A percentile compares a stretch with the other conserved stretches of the same genome.
Conservation (phyloP, 225 moss, liverwort and hornwort genomes). For the Pseudisothecium myosuroides region DNA sequence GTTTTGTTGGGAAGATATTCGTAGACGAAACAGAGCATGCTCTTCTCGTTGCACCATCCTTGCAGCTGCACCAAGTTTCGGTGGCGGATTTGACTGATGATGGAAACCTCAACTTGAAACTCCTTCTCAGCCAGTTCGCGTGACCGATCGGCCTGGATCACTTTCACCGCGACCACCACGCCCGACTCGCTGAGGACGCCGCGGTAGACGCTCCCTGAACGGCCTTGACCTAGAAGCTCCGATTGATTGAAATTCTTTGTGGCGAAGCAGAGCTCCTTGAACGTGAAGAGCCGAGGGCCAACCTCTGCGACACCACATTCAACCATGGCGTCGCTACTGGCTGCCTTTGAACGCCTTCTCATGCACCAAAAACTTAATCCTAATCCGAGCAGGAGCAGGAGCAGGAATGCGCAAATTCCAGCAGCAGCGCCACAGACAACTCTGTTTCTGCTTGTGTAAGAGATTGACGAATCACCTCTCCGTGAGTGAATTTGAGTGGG, state of each 20-base stretch:
- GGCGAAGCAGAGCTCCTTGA: constrained; percentile 39
- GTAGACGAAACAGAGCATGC: constrained; percentile 26
- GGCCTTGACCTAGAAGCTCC: constrained; percentile 35
- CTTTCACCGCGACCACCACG: constrained; percentile 43
- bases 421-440: not conserved
- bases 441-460: not conserved
- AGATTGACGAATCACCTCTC: not conserved
- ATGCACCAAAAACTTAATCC: not conserved
- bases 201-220: constrained; percentile 69
- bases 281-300: constrained; percentile 28
- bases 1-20: constrained; percentile 32
- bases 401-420: not conserved
- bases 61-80: constrained; percentile 45
- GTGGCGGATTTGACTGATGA: constrained; percentile 26
- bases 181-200: constrained; percentile 32
- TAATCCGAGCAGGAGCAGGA: not conserved
- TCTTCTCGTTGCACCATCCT: constrained; percentile 59
- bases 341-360: not conserved
- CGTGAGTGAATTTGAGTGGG: not conserved
- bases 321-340: not conserved
- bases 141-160: constrained; percentile 30
- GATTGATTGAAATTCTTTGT: constrained; percentile 41
- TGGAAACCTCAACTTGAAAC: constrained; percentile 54
- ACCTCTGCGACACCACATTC: constrained; percentile 11
- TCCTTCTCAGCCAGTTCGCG: constrained; percentile 21